Conservation (phyloP, 495 filamentous ascomycete species). For the Daldinia concentrica region DNA sequence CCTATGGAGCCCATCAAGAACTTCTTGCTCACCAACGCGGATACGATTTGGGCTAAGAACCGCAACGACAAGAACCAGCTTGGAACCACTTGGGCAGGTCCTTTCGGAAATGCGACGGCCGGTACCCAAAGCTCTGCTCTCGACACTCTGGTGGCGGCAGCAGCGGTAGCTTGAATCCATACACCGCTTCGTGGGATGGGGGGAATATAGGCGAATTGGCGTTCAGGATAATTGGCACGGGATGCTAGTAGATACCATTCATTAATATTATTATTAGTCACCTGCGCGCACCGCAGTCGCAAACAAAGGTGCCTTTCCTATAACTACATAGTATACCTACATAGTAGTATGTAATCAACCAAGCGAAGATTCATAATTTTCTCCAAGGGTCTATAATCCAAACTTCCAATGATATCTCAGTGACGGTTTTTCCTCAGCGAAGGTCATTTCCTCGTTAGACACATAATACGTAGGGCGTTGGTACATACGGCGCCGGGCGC, state of each 20-base stretch:
- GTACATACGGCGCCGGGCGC: conserved; percentile 21
- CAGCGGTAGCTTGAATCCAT: conserved; percentile 48
- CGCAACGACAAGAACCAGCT: conserved; percentile 62
- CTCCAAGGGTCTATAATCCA: conserved; percentile 2
- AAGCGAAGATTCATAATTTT: conserved; percentile 34
- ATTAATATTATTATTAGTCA: conserved; percentile 36
- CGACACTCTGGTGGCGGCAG: conserved; percentile 75
- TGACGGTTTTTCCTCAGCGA: neutral
- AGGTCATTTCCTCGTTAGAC: conserved; percentile 18
- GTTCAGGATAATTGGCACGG: conserved; percentile 33
- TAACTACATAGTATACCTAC: neutral
- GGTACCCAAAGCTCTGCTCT: conserved; percentile 73
- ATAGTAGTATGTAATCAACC: conserved; percentile 20
- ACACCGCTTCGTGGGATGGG: conserved; percentile 12
- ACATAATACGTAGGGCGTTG: conserved; percentile 1
- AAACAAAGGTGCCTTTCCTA: conserved; percentile 15
- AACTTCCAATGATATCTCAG: neutral
- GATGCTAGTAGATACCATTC: conserved; percentile 35
- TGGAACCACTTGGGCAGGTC: conserved; percentile 67
- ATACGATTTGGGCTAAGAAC: conserved; percentile 73
- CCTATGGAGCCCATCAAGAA: conserved; percentile 60
- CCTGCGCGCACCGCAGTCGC: conserved; percentile 20
- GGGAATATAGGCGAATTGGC: conserved; percentile 31
- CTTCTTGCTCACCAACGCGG: conserved; percentile 69
- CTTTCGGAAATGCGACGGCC: conserved; percentile 56